Base-by-base conservation (phyloP, 177 flowering plant species). In the Vitis hybrid region DNA sequence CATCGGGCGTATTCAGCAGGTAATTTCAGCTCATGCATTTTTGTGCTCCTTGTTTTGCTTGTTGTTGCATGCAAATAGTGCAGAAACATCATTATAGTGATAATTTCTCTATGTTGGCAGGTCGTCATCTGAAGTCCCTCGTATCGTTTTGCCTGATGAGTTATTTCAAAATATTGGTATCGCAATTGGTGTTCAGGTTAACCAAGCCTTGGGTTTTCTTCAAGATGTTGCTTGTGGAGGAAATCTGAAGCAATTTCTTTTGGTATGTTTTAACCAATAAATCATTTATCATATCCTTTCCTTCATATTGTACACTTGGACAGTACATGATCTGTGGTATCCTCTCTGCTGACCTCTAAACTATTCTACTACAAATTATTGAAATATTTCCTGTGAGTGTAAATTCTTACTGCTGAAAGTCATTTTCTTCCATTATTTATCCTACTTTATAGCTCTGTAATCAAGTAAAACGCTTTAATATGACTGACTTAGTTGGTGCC, bases 171-270 rank as follows among this genome's bases (percentile, higher is more conserved):
- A 87, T 56, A 65, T 83, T 75, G 96, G 85, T 18, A 75, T 69
- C 15, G 32, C 81, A 60, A 48, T 89, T 68, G 93, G 91, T 57
- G 66, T 76, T 51, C 88, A 90, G 69, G 78, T 91, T 55, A 95
- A 95, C 74, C 83, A 80, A 61, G 88, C 83, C 69, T 80, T 95
- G 68, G 71, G 73, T 7, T 86, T 80, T 75, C 87, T 95, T 74
- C 99, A 95, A 76, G 91, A 90, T 84, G 84, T 91, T 78, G 77
- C 99, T 30, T 77, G 82, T 71, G 81, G 87, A 64, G 88, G 93
- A 77, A 86, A 84, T 69, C 67, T 91, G 75, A 93, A 90, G 84
- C 93, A 89, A 58, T 88, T 95, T 79, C 73, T 93, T 65, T 41
- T 79, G 80, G 99, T 95, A 84, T 57, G 80, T 74, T 61, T 66